Conservation (phyloP, 2,329 filamentous ascomycete genomes). For the Gaeumannomyces tritici region DNA sequence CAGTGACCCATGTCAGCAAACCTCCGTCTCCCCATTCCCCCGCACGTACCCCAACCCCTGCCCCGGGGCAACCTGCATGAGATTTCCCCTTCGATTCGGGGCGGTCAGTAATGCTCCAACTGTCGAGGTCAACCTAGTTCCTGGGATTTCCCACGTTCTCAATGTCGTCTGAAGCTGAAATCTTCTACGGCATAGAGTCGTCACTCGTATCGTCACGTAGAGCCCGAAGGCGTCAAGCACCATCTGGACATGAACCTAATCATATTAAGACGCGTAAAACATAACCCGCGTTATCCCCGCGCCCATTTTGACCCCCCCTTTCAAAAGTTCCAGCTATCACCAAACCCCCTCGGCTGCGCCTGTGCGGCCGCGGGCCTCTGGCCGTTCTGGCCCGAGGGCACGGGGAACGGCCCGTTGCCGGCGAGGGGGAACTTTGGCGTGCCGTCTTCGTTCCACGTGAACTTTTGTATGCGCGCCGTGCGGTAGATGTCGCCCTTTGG, state of each 20-base stretch:
- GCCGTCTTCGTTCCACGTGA: conserved; percentile 23
- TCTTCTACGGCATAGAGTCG: background rate
- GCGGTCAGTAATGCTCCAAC: background rate
- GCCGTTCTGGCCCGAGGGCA: conserved; percentile 19
- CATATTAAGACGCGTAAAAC: background rate
- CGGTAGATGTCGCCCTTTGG: conserved; percentile 19
- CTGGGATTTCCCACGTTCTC: too few relatives aligned
- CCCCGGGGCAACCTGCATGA: too few relatives aligned
- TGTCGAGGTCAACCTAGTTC: too few relatives aligned
- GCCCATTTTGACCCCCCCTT: background rate
- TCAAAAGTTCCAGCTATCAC: background rate
- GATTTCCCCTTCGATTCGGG: background rate
- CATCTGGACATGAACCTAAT: background rate
- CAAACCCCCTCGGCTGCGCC: background rate
- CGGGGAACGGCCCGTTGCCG: conserved; percentile 22
- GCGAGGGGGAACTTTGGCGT: conserved; percentile 22
- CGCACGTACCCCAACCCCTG: background rate
- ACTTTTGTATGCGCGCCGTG: conserved; percentile 21
- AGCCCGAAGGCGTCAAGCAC: background rate
- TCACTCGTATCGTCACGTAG: background rate
- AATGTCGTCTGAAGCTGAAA: too few relatives aligned
- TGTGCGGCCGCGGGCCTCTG: conserved; percentile 1
- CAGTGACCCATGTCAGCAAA: background rate
- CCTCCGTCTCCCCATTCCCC: background rate
- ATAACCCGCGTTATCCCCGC: background rate